Percentiles rank a stretch among this genome's conserved stretches.
phyloP scores from a whole-genome alignment of 176 grass and related monocot species.

The Triticum timopheevii region DNA sequence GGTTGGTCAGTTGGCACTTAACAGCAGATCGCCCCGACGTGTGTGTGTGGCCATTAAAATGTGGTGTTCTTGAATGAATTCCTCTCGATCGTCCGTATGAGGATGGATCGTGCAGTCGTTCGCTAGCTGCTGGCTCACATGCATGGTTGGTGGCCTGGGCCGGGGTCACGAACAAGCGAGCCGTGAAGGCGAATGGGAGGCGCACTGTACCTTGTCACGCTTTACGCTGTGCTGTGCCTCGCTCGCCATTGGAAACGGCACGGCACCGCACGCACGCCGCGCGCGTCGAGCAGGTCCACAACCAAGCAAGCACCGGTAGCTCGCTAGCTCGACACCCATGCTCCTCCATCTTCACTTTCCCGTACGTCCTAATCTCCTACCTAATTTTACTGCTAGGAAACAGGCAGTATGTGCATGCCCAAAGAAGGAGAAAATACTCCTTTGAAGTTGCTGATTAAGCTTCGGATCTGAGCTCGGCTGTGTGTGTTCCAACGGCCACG shows the following conservation, averaged over 20 bases:
- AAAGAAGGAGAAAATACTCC: background rate
- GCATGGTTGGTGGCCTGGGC: slow-evolving; percentile 30
- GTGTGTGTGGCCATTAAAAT: slow-evolving; percentile 10
- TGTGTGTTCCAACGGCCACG: background rate
- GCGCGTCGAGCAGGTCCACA: background rate
- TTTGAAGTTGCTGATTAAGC: background rate
- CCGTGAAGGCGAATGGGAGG: background rate
- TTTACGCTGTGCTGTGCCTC: slow-evolving; percentile 11
- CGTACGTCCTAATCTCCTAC: background rate
- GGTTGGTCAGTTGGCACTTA: background rate
- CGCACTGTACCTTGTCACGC: slow-evolving; percentile 3
- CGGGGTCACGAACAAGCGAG: slow-evolving; percentile 10
- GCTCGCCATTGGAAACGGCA: background rate
- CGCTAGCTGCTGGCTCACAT: background rate
- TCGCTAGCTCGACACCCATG: background rate
- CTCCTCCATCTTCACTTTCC: background rate
- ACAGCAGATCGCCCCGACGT: background rate
- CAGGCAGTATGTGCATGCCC: background rate
- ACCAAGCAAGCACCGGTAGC: background rate
- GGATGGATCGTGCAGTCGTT: background rate
- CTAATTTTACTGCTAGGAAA: background rate
- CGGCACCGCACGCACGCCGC: background rate
- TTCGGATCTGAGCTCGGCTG: background rate
- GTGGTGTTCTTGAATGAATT: background rate
- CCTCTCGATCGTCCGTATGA: background rate